Evolutionary conservation across 345 rosid genomes (phyloP).

Genomic region (Gossypium longicalyx): DNA sequence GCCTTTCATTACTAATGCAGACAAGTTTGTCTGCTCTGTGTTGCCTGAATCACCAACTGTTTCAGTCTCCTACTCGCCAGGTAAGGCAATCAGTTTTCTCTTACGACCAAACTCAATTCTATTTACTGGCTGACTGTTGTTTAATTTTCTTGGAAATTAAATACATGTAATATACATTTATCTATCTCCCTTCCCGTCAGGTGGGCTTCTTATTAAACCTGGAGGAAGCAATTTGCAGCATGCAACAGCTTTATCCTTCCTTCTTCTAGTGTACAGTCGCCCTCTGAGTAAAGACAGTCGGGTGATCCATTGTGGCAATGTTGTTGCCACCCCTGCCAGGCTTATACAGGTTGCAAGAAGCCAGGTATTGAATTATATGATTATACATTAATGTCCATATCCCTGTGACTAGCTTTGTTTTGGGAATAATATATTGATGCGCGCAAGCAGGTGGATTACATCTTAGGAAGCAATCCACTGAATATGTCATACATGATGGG

Average conservation of each 20-base stretch:
- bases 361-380: slow-evolving; percentile 32
- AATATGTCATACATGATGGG: slow-evolving; percentile 89
- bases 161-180: no score
- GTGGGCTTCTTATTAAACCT: slow-evolving; percentile 50
- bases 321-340: slow-evolving; percentile 22
- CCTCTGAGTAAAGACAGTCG: slow-evolving; percentile 22
- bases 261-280: slow-evolving; percentile 40
- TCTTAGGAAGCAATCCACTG: slow-evolving; percentile 74
- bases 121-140: no score
- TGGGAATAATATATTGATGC: slow-evolving; percentile 14
- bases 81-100: slow-evolving; percentile 14
- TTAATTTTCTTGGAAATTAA: no score
- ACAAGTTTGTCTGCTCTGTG: slow-evolving; percentile 38
- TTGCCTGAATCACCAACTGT: slow-evolving; percentile 56
- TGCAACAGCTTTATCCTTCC: slow-evolving; percentile 48
- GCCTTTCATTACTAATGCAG: slow-evolving; percentile 30
- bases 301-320: slow-evolving; percentile 31
- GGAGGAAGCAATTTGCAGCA: slow-evolving; percentile 60
- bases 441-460: slow-evolving; percentile 58
- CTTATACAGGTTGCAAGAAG: slow-evolving; percentile 33
- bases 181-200: neutral
- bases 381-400: neutral
- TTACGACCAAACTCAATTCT: no score
- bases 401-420: neutral
- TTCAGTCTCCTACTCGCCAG: slow-evolving; percentile 43